Base-by-base conservation (phyloP, 1,139 yeast species). In the Candida buenavistaensis region DNA sequence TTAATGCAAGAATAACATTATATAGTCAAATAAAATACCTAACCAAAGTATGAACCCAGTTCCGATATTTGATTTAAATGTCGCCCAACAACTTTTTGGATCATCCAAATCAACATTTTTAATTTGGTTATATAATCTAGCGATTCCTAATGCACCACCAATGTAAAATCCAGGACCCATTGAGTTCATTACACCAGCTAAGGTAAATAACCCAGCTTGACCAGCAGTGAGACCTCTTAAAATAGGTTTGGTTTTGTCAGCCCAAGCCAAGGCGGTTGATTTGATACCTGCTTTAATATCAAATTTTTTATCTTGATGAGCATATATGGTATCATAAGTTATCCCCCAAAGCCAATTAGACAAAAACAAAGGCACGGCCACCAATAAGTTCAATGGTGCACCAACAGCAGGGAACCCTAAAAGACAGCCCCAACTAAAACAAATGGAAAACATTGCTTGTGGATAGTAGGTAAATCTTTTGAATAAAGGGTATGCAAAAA, bases 391-490 rank as follows among this genome's bases (percentile, higher is more conserved):
- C 72, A 92, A 74, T 1, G 90, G 78, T 1, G 96, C 96, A 2
- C 71, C 69, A 74, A 94, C 88, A 1, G 97, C 97, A 3, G 98
- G 97, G 59, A 86, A 92, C 0, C 98, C 98, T 22, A 92, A 64
- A 25, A 92, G 57, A 8, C 96, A 89, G 16, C 96, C 98, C 98
- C 98, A 94, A 42, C 88, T 83, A 59, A 88, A 94, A 50, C 96
- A 86, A 10, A 84, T 71, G 13, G 95, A 77, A 10, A 94, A 72
- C 48, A 79, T 80, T 6, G 78, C 79, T 58, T 94, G 99, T 5
- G 99, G 99, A 57, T 89, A 92, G 57, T 90, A 88, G 0, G 98
- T 92, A 55, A 89, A 84, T 49, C 98, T 68, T 54, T 94, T 94
- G 66, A 92, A 94, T 34, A 92, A 66, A 0, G 99, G 99, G 55